Evolutionary conservation across 192 early-diverging fungal species (phyloP).

Genomic region (Coemansia sp.): DNA sequence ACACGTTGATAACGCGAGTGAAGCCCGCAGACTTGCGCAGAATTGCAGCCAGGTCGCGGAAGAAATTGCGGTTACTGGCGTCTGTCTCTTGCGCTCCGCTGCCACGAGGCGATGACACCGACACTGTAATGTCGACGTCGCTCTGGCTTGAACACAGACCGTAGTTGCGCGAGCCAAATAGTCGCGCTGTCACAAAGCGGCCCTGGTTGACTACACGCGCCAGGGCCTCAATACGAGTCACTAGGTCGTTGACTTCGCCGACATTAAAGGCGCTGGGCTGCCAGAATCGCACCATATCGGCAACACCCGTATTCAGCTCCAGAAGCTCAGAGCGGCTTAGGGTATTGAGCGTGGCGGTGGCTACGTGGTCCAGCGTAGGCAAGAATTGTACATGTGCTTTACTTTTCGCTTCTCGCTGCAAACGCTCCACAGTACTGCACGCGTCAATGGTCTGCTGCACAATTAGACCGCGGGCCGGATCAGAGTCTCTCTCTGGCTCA

Average conservation of each 20-base stretch:
- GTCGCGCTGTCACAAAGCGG: not conserved
- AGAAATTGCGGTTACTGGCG: not conserved
- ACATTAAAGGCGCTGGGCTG: slow-evolving; percentile 1
- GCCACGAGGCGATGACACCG: not conserved
- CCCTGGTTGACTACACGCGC: not conserved
- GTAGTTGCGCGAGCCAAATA: slow-evolving; percentile 36
- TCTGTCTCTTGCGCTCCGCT: not conserved
- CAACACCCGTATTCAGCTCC: not conserved
- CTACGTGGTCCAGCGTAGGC: not conserved
- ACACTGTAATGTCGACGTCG: slow-evolving; percentile 29
- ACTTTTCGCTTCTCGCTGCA: not conserved
- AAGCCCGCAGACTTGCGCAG: slow-evolving; percentile 9
- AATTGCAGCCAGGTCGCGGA: not conserved
- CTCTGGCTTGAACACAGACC: slow-evolving; percentile 16
- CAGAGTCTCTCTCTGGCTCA: not conserved
- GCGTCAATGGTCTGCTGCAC: slow-evolving; percentile 5
- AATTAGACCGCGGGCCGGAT: not conserved
- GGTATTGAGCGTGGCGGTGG: not conserved
- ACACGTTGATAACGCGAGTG: slow-evolving; percentile 10
- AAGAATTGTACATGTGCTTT: not conserved
- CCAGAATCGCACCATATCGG: not conserved
- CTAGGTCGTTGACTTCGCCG: not conserved
- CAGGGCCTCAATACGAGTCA: not conserved
- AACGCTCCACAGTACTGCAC: not conserved
- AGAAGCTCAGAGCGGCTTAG: not conserved